Base-by-base conservation (phyloP, 805 yeast species). In the Candida sakaeoensis region DNA sequence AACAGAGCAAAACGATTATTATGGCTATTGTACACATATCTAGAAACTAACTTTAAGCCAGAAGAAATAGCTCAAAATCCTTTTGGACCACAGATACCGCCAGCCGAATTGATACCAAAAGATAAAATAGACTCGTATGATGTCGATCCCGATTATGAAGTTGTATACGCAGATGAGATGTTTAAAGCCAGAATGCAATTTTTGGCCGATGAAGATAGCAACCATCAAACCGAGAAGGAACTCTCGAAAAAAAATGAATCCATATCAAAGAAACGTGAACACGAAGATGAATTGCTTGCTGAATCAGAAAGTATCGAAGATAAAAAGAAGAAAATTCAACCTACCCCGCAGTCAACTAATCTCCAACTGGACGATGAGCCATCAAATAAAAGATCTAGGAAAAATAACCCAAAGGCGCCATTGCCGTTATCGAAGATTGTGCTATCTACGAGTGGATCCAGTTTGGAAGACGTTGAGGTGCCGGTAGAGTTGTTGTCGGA, bases 11-110 rank as follows among this genome's bases (percentile, higher is more conserved):
- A 72, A 39, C 70, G 93, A 27, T 80, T 91, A 47, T 59, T 91
- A 44, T 91, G 97, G 97, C 63, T 91, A 26, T 53, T 87, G 31
- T 90, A 87, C 49, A 75, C 86, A 2, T 86, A 83, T 52, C 64
- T 85, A 47, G 96, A 91, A 54, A 85, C 96, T 0, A 72, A 75
- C 43, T 68, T 85, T 46, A 57, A 72, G 1, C 64, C 70, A 1
- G 79, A 72, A 19, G 76, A 74, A 41, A 51, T 82, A 12, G 57
- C 53, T 1, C 39, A 45, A 5, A 82, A 82, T 49, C 90, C 90
- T n/a, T 83, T 81, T 55, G 70, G 77, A 19, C 55, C 69, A 8
- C 42, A 46, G 13, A 63, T 74, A 3, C 81, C 80, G 6, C 55
- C 54, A 8, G 32, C 54, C 7, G 65, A 61, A 43, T 45, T 44